Base-by-base conservation (phyloP, 2,329 filamentous ascomycete genomes). In the Aspergillus aculeatinus region DNA sequence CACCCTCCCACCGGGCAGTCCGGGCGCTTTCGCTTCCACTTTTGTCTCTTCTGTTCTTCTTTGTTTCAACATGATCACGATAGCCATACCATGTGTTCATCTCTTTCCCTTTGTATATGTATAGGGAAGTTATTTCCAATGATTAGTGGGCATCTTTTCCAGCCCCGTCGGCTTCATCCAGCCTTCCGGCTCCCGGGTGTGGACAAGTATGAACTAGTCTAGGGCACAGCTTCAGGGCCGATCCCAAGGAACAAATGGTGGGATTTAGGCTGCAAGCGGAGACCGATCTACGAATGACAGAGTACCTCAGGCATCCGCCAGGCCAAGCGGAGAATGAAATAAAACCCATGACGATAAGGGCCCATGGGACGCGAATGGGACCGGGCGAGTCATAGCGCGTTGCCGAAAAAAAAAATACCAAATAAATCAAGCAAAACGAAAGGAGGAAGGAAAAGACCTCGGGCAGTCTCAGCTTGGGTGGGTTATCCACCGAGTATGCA, bases 301-400 rank as follows among this genome's bases (percentile, higher is more conserved):
- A 29, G 27, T 39, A 60, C 48, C 55, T 58, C 47, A 48, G 52
- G 57, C n/a, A 58, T 56, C 60, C 35, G 33, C 55, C 16, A 61
- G 55, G 50, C 51, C 47, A 51, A 61, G 60, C 64, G 62, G 63
- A 62, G 66, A 66, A 59, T 53, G 48, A 58, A 53, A 56, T 42
- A 57, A 49, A 48, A 9, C 27, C 51, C 60, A 66, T 66, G 66
- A 66, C 62, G 65, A 65, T 61, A 66, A 62, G 64, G 53, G 59
- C 59, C 60, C 63, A 68, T 65, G 66, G 54, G 60, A 65, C 61
- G 52, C 59, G 59, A 60, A 66, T 60, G 63, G 62, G 55, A 63
- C 58, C 66, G 55, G 68, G 72, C 70, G 62, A 71, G 70, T 73
- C 70, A 73, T 61, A 71, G 70, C 55, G 59, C 63, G 58, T 66